Conservation (phyloP, 2,329 filamentous ascomycete species). For the Cladosporium sp. region DNA sequence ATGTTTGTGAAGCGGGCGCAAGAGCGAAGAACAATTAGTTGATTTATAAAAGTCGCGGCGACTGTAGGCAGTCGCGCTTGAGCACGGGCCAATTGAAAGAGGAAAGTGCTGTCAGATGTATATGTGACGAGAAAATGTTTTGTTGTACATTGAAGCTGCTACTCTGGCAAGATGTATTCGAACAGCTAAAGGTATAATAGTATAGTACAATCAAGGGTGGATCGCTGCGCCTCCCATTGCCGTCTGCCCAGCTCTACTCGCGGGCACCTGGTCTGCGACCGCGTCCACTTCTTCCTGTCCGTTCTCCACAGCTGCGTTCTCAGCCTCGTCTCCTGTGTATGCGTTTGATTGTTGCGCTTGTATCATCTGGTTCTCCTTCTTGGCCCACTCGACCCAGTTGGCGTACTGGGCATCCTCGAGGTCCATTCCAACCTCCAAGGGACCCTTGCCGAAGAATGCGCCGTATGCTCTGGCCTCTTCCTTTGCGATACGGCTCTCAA, state of each 20-base stretch:
- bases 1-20: not conserved
- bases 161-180: slow-evolving; percentile 1
- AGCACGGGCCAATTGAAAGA: not conserved
- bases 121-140: not conserved
- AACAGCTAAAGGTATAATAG: slow-evolving; percentile 14
- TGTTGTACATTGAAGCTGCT: not conserved
- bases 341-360: slow-evolving; percentile 51
- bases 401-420: slow-evolving; percentile 81
- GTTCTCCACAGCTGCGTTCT: slow-evolving; percentile 34
- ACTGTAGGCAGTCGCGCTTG: not conserved
- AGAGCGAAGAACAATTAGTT: not conserved
- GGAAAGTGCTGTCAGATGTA: not conserved
- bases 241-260: slow-evolving; percentile 35
- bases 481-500: slow-evolving; percentile 76
- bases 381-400: slow-evolving; percentile 81
- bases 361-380: slow-evolving; percentile 50
- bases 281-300: slow-evolving; percentile 41
- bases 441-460: slow-evolving; percentile 80
- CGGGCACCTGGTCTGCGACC: slow-evolving; percentile 35
- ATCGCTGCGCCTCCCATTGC: slow-evolving; percentile 41
- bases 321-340: slow-evolving; percentile 40
- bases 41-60: not conserved
- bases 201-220: slow-evolving; percentile 33
- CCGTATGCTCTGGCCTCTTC: slow-evolving; percentile 87
- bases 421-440: slow-evolving; percentile 74